A percentile compares a stretch with the other conserved stretches of the same genome.
Conservation (phyloP, 148 eudicot species). For the Rhododendron simsii region DNA sequence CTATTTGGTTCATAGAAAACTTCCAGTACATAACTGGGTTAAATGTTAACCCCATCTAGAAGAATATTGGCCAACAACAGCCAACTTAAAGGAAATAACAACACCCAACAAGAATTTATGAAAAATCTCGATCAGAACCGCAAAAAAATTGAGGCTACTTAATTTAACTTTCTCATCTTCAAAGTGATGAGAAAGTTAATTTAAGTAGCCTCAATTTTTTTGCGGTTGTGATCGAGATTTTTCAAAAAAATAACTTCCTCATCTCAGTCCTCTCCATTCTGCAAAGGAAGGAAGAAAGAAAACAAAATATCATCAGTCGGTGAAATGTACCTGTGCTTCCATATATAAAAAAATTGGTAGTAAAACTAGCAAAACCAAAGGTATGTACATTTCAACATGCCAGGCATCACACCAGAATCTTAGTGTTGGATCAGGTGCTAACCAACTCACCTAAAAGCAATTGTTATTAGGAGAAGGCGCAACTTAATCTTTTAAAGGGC, state of each 20-base stretch:
- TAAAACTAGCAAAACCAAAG: not conserved
- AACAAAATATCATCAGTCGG: not conserved
- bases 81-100: not conserved
- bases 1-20: not conserved
- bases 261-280: slow-evolving; percentile 6
- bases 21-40: not conserved
- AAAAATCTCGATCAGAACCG: not conserved
- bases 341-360: not conserved
- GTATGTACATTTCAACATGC: not conserved
- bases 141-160: not conserved
- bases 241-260: too few relatives aligned
- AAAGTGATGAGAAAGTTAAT: not conserved
- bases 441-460: too few relatives aligned
- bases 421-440: too few relatives aligned
- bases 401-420: not conserved
- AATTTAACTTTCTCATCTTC: not conserved
- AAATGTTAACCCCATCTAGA: not conserved
- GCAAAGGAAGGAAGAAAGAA: not conserved
- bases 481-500: too few relatives aligned
- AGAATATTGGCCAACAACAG: not conserved
- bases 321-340: not conserved
- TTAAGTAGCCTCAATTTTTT: not conserved
- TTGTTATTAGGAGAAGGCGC: too few relatives aligned
- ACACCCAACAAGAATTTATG: too few relatives aligned
- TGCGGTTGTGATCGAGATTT: too few relatives aligned